These are phyloP conservation scores for Aegle marmelos DNA, from an alignment of 345 rosid species.

Conservation along the genomic window DNA sequence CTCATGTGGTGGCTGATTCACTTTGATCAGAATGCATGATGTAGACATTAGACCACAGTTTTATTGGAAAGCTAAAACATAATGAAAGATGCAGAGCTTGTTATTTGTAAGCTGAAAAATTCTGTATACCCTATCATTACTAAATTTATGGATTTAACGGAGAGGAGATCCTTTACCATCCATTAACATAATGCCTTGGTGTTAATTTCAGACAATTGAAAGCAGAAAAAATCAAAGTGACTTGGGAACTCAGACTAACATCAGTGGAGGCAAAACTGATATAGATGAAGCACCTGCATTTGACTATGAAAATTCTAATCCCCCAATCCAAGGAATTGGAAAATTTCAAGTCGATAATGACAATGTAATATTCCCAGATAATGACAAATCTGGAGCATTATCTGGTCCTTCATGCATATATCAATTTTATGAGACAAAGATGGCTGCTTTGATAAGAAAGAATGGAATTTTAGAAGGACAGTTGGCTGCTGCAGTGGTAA, in stretches of 20 bases:
- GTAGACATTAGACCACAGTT: background rate
- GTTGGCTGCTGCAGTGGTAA: constrained; percentile 61
- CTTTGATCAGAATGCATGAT: background rate
- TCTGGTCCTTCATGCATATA: constrained; percentile 56
- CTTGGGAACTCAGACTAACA: constrained; percentile 18
- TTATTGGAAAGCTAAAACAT: background rate
- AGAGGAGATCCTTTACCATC: background rate
- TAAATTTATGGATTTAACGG: background rate
- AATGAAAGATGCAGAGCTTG: background rate
- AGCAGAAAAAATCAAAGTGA: constrained; percentile 37
- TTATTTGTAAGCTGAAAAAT: background rate
- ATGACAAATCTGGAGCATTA: constrained; percentile 38
- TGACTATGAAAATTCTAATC: constrained; percentile 41
- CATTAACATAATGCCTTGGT: constrained; percentile 3
- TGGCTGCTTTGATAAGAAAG: constrained; percentile 64
- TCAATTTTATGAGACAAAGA: constrained; percentile 73
- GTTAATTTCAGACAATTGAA: constrained; percentile 50
- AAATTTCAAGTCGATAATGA: constrained; percentile 41
- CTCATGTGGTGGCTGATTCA: background rate
- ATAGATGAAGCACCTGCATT: constrained; percentile 46
- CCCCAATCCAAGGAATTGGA: constrained; percentile 35
- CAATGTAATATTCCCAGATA: constrained; percentile 42
- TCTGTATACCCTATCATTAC: background rate
- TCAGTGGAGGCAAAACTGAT: constrained; percentile 44
- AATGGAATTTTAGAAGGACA: constrained; percentile 78